Conservation (phyloP, 2,329 filamentous ascomycete species). For the Sarocladiaceae sp. region DNA sequence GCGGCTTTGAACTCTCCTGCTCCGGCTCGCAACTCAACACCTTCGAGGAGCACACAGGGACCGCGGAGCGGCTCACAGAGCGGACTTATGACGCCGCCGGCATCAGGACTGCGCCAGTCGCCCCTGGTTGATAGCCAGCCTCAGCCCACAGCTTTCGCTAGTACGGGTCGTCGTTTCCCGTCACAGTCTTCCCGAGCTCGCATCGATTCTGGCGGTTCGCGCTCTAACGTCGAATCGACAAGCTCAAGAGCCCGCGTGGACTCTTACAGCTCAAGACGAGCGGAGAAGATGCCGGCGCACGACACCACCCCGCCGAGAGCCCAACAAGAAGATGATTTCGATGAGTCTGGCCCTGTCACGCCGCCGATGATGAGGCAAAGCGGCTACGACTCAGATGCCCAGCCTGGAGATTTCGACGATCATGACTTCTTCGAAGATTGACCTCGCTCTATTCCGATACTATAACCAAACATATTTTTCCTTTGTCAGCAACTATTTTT, state of each 20-base stretch:
- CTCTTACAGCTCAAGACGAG: constrained; percentile 20
- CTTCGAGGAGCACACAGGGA: constrained; percentile 49
- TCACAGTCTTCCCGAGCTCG: constrained; percentile 30
- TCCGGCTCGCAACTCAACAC: constrained; percentile 41
- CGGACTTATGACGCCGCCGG: constrained; percentile 84
- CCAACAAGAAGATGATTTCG: constrained; percentile 21
- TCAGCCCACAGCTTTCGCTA: constrained; percentile 56
- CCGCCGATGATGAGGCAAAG: constrained; percentile 55
- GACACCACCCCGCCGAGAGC: constrained; percentile 38
- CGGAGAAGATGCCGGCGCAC: constrained; percentile 32
- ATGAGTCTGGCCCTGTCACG: constrained; percentile 39
- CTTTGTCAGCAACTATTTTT: constrained; percentile 18
- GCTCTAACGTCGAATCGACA: background rate
- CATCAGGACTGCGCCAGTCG: constrained; percentile 62
- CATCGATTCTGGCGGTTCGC: constrained; percentile 24
- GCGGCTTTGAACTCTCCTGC: constrained; percentile 39
- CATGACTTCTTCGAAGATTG: constrained; percentile 50
- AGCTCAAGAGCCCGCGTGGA: constrained; percentile 5
- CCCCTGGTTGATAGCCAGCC: constrained; percentile 35
- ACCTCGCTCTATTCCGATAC: background rate
- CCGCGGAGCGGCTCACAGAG: constrained; percentile 59
- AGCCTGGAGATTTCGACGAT: constrained; percentile 52
- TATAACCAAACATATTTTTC: constrained; percentile 14
- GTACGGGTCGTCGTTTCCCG: constrained; percentile 52
- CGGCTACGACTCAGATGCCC: constrained; percentile 56